Conservation (phyloP, 2,329 filamentous ascomycete genomes). For the Capronia coronata region DNA sequence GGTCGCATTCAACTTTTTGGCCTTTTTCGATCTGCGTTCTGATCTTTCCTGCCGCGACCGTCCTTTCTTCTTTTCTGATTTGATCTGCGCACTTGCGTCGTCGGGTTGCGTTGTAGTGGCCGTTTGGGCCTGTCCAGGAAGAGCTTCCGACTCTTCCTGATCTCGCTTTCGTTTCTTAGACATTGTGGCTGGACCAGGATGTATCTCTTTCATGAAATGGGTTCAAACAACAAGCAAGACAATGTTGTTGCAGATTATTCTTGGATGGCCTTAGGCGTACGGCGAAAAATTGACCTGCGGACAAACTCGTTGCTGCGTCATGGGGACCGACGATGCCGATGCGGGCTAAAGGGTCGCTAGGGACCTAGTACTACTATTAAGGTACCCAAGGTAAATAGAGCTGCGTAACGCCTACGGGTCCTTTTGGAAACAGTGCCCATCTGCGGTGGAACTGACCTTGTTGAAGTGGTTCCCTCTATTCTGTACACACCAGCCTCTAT, state of each 20-base stretch:
- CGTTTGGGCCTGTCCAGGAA: neutral
- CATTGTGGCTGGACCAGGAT: neutral
- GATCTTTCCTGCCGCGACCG: constrained; percentile 24
- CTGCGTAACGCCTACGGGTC: neutral
- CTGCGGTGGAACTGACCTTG: neutral
- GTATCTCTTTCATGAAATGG: neutral
- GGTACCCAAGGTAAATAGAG: too few species aligned
- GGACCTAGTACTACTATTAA: too few species aligned
- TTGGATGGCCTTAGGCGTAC: neutral
- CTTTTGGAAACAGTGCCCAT: neutral
- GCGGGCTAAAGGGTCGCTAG: neutral
- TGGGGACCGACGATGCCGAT: neutral
- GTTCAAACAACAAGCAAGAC: neutral
- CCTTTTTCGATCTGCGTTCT: constrained; percentile 26
- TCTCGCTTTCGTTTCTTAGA: constrained; percentile 1
- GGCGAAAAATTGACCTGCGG: neutral
- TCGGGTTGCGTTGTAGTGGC: constrained; percentile 1
- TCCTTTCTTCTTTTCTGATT: constrained; percentile 15
- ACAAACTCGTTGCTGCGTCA: neutral
- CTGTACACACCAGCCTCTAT: neutral
- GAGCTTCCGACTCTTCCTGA: neutral
- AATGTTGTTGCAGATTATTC: neutral
- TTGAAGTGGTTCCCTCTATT: neutral
- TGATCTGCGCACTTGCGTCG: neutral
- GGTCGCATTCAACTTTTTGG: constrained; percentile 14